Percentiles rank a stretch among this genome's conserved stretches.
phyloP scores from a whole-genome alignment of 768 basidiomycete species.

The Boletus subparvulus region DNA sequence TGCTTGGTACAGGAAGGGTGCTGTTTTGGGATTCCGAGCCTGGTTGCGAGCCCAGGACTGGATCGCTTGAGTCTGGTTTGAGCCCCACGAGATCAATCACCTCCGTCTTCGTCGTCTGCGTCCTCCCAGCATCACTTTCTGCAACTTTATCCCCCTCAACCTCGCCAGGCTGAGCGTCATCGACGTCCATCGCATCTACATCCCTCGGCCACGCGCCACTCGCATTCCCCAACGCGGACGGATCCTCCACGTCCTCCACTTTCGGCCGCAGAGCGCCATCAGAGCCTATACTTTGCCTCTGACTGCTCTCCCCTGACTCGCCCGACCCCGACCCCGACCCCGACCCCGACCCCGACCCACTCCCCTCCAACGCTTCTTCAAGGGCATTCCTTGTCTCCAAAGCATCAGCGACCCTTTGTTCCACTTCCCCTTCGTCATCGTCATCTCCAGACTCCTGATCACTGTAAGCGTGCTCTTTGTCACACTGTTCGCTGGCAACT shows the following conservation, averaged over 20 bases:
- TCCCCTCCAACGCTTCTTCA: conserved; percentile 55
- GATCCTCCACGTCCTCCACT: conserved; percentile 58
- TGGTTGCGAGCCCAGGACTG: conserved; percentile 44
- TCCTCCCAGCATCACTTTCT: conserved; percentile 8
- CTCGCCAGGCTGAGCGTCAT: conserved; percentile 20
- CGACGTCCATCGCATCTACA: conserved; percentile 37
- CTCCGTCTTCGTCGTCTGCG: conserved; percentile 29
- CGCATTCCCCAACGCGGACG: conserved; percentile 37
- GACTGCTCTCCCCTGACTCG: conserved; percentile 37
- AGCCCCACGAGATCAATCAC: conserved; percentile 37
- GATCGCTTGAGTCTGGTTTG: conserved; percentile 57
- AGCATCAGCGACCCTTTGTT: conserved; percentile 55
- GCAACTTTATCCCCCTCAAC: conserved; percentile 26
- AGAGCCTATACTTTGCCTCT: conserved; percentile 30
- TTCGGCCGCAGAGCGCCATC: conserved; percentile 42
- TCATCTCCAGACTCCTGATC: conserved; percentile 52
- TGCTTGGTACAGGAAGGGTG: conserved; percentile 4
- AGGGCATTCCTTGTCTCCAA: conserved; percentile 54
- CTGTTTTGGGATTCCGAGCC: conserved; percentile 38
- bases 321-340: conserved; percentile 29
- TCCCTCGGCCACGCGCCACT: conserved; percentile 20
- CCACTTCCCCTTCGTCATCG: conserved; percentile 58
- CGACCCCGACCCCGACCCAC: conserved; percentile 28
- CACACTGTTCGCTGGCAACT: conserved; percentile 16
- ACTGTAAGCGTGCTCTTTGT: conserved; percentile 26